Conservation (phyloP, 2,329 filamentous ascomycete species). For the Exophiala oligosperma region DNA sequence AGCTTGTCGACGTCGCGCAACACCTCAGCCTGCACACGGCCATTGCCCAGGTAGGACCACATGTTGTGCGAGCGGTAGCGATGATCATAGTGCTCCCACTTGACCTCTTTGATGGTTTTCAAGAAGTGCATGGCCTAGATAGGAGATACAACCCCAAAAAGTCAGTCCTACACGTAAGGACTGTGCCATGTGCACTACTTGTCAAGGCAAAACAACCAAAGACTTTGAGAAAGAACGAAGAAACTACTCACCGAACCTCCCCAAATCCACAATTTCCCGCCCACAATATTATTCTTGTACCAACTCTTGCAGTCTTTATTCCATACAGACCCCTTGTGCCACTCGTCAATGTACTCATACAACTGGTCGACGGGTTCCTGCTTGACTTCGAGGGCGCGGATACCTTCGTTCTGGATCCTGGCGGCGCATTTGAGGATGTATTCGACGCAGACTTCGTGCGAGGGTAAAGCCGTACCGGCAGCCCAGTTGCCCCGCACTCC, state of each 20-base stretch:
- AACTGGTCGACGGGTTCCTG: conserved; percentile 23
- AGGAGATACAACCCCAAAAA: no score
- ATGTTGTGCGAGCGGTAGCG: conserved; percentile 14
- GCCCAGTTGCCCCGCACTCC: conserved; percentile 18
- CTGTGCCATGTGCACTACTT: not conserved
- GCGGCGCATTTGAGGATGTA: conserved; percentile 17
- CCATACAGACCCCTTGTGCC: conserved; percentile 35
- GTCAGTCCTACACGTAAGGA: no score
- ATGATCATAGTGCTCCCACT: conserved; percentile 20
- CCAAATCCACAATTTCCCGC: conserved; percentile 10
- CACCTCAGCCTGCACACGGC: conserved; percentile 15
- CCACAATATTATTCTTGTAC: conserved; percentile 13
- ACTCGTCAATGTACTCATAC: conserved; percentile 29
- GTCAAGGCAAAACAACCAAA: not conserved
- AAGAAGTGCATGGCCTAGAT: conserved; percentile 17
- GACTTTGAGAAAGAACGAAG: no score
- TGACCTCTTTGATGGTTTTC: conserved; percentile 18
- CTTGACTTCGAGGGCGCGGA: conserved; percentile 26
- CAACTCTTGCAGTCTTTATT: conserved; percentile 42
- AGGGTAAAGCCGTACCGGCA: conserved; percentile 32
- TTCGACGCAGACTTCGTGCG: conserved; percentile 9
- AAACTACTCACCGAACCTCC: conserved; percentile 7
- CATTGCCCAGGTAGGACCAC: conserved; percentile 20
- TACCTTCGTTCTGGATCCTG: conserved; percentile 15
- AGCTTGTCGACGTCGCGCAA: conserved; percentile 7